Conservation (phyloP, 2,329 filamentous ascomycete species). For the Exophiala sp. region DNA sequence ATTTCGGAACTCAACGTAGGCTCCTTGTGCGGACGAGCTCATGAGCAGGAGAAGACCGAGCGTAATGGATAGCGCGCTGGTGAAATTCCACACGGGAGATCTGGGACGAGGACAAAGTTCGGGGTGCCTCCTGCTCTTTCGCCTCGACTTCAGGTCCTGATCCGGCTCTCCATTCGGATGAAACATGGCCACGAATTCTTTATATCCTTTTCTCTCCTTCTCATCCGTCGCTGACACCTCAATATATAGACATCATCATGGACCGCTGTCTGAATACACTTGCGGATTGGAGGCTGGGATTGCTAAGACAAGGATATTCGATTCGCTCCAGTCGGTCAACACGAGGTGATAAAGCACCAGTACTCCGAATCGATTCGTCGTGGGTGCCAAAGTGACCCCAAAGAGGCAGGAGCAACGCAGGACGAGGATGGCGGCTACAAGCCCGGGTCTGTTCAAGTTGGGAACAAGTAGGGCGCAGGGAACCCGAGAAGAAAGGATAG, state of each 20-base stretch:
- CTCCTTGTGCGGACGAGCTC: slow-evolving; percentile 42
- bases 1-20: slow-evolving; percentile 72
- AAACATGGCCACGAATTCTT: slow-evolving; percentile 1
- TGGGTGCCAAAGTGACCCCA: no score
- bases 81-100: not conserved
- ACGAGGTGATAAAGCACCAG: no score
- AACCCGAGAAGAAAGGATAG: no score
- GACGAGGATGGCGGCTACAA: no score
- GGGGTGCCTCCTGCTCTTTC: slow-evolving; percentile 2
- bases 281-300: not conserved
- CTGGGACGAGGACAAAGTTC: not conserved
- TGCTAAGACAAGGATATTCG: not conserved
- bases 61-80: not conserved
- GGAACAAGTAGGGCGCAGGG: no score
- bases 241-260: slow-evolving; percentile 1
- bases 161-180: not conserved
- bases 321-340: not conserved
- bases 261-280: not conserved
- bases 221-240: not conserved
- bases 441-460: no score
- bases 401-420: no score
- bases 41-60: slow-evolving; percentile 7
- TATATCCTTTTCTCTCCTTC: slow-evolving; percentile 4
- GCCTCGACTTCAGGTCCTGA: not conserved
- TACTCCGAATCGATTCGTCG: no score